These are phyloP conservation scores for Ustilago sp. DNA, from an alignment of 1,284 basidiomycete genomes.

Conservation along the genomic window DNA sequence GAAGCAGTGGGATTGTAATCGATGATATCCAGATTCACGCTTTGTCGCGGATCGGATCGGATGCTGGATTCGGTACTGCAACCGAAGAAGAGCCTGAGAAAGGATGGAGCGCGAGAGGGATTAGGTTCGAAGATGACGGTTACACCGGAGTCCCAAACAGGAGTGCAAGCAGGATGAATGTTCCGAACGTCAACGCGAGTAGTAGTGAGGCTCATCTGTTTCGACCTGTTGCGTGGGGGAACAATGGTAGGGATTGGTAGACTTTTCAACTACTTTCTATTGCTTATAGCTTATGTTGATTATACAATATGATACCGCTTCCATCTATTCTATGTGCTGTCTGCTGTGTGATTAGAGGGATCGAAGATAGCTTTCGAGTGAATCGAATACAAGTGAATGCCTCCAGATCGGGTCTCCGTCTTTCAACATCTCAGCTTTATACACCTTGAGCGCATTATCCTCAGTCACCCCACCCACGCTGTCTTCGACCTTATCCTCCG, in stretches of 20 bases:
- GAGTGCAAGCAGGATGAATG: slow-evolving; percentile 6
- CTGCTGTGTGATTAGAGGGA: slow-evolving; percentile 7
- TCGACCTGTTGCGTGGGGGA: slow-evolving; percentile 13
- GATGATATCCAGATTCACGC: slow-evolving; percentile 35
- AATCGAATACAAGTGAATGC: slow-evolving; percentile 30
- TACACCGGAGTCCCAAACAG: slow-evolving; percentile 3
- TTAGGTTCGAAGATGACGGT: slow-evolving; percentile 13
- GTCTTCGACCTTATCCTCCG: slow-evolving; percentile 28
- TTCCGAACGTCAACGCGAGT: slow-evolving; percentile 18
- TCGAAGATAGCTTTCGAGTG: slow-evolving; percentile 24
- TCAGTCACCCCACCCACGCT: slow-evolving; percentile 14
- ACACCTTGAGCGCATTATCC: slow-evolving; percentile 19
- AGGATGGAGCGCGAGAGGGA: background rate
- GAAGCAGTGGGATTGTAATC: slow-evolving; percentile 30
- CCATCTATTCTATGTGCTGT: background rate
- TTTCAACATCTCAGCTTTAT: slow-evolving; percentile 26
- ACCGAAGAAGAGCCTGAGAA: background rate
- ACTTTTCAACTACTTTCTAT: background rate
- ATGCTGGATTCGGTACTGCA: slow-evolving; percentile 1
- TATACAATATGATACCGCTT: background rate
- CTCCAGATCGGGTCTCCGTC: slow-evolving; percentile 8
- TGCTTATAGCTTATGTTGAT: background rate
- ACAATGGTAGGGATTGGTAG: slow-evolving; percentile 6
- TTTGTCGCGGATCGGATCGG: background rate
- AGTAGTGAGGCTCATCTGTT: slow-evolving; percentile 35